Evolutionary conservation across 768 basidiomycete genomes (phyloP).

Genomic region (Suillus clintonianus): DNA sequence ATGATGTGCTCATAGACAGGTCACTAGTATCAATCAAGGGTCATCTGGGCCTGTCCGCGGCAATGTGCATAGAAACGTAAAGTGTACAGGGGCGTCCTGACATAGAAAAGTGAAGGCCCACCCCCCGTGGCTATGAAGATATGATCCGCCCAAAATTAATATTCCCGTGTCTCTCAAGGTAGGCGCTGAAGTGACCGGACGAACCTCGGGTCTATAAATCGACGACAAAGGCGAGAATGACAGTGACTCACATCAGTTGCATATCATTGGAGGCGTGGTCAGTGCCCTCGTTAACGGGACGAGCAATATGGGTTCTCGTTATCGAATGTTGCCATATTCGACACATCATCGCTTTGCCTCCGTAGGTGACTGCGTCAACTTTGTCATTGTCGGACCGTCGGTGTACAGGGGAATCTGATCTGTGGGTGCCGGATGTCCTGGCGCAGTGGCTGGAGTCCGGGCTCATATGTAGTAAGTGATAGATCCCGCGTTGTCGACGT

Average conservation of each 20-base stretch:
- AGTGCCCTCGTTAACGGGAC: neutral
- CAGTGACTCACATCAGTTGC: neutral
- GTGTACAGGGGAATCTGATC: no score
- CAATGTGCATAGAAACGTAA: neutral
- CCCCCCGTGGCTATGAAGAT: neutral
- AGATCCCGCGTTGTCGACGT: no score
- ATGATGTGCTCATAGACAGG: neutral
- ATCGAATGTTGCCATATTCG: neutral
- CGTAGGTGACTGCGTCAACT: no score
- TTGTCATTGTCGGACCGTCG: no score
- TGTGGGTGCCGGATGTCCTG: no score
- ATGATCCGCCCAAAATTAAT: neutral
- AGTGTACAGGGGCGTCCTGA: neutral
- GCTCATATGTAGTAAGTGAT: neutral
- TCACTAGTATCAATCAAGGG: neutral
- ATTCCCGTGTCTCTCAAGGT: neutral
- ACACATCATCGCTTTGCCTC: neutral
- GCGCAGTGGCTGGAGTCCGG: no score
- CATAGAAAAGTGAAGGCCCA: neutral
- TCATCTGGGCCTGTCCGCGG: neutral
- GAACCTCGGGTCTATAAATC: neutral
- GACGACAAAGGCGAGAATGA: neutral
- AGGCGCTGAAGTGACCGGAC: neutral
- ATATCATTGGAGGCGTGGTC: neutral
- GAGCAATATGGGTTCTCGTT: neutral